Base-by-base conservation (phyloP, 345 rosid species). In the Lepidium africanum region DNA sequence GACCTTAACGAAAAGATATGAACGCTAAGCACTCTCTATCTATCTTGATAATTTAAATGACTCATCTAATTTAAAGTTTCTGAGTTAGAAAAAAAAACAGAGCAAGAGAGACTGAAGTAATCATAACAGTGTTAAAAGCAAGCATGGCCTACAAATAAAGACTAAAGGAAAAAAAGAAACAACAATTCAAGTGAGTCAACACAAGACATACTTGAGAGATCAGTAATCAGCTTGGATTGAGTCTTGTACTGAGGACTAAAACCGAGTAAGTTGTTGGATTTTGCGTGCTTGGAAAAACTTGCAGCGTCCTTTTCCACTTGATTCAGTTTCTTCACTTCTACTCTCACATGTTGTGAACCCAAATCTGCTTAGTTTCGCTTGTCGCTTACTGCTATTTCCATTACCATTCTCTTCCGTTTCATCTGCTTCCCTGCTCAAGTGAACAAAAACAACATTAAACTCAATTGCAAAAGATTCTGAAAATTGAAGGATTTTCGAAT, bases 301-400 rank as follows among this genome's bases (percentile, higher is more conserved):
- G 84, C 97, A 85, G 12, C 98, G 89, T 25, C 97, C 91, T 75
- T 85, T 86, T 6, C 89, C 96, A 69, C 89, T 86, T 10, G 98
- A 90, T 79, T 86, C 95, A 25, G 63, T 78, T 72, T 90, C 92
- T 78, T 88, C 89, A 7, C 72, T 81, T 62, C 85, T 90, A 79
- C 79, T 85, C 70, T 92, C 91, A 10, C 86, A 76, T 10, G 80
- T 60, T 7, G 76, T 72, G 64, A 90, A 84, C 27, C 97, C 96
- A 27, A 87, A 76, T 62, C 77, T 83, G 74, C 89, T 87, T 48
- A 87, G 79, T 65, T 93, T 93, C 59, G 82, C 33, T 69, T 90
- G 96, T 56, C 83, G 71, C 76, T 85, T 93, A 58, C 87, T 80
- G 65, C 81, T 73, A 53, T 73, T 74, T 57, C 77, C 14, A 32